Base-by-base conservation (phyloP, 2,329 filamentous ascomycete genomes). In the Apiospora saccharicola region DNA sequence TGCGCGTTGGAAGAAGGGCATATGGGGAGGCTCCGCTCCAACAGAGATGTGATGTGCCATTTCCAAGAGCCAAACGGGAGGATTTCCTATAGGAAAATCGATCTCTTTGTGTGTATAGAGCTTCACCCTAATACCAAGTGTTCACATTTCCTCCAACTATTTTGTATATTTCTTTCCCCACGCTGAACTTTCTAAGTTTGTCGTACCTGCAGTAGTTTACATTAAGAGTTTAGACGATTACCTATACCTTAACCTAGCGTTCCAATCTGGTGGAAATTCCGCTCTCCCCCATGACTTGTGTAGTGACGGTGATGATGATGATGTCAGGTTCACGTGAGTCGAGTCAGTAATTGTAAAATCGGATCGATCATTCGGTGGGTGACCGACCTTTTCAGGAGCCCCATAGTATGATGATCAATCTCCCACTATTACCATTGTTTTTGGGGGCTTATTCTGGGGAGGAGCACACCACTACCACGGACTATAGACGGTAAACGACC, bases 121-220 rank as follows among this genome's bases (percentile, higher is more conserved):
- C 68, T 69, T 70, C 68, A 61, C 8, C 53, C 34, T 70, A 70
- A 70, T 70, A 70, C 68, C 68, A 70, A 57, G 30, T 70, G 47
- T 70, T 57, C 68, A 43, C 68, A 70, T 57, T 57, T 57, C 37
- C 53, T 64, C 57, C 34, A 64, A n/a, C 14, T 12, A 6, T 34
- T 64, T 64, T 64, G 19, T 64, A 41, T 19, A 64, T 41, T 64
- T 41, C 4, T 41, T 64, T 41, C 10, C 37, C 8, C 19, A 14
- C 12, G 34, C 57, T 24, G 34, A 24, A 51, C 19, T 49, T 46
- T 19, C 16, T 37, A 19, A 61, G 8, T 61, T 51, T 61, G 34
- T 64, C 22, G 57, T 64, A 64, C 57, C 57, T 64, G 57, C 57
- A 64, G 57, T 64, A 64, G 57, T 41, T 64, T 64, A 64, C 57